phyloP scores from a whole-genome alignment of 2,329 filamentous ascomycete species.

The Cordyceps cicadae region DNA sequence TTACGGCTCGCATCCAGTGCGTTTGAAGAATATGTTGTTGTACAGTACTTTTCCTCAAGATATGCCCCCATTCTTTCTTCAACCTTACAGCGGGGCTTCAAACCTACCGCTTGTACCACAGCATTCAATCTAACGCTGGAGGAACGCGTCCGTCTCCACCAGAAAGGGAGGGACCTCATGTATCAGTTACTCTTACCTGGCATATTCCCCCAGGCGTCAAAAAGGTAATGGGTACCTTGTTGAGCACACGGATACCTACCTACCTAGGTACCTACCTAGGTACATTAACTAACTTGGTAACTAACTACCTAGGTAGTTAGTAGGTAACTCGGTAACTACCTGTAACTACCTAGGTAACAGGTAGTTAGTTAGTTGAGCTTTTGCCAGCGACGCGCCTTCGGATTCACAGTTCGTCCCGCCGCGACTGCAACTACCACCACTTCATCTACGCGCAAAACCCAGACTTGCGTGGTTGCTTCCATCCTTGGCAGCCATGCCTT shows the following conservation, averaged over 20 bases:
- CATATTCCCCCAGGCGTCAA: no score
- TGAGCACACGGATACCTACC: no score
- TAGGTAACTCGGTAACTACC: neutral
- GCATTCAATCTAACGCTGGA: neutral
- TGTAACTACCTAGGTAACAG: neutral
- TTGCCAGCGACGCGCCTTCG: neutral
- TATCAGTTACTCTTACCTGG: no score
- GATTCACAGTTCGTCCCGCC: neutral
- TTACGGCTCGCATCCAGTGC: neutral
- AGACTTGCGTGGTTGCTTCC: neutral
- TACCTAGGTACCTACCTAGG: no score
- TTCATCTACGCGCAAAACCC: neutral
- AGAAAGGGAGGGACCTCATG: no score
- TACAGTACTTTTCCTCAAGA: neutral
- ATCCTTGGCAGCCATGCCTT: neutral
- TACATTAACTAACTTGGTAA: no score
- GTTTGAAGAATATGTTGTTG: no score
- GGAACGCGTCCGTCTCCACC: constrained; percentile 2
- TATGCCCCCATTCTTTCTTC: neutral
- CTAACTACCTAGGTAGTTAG: no score
- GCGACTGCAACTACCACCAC: neutral
- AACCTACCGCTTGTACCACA: neutral
- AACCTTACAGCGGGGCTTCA: neutral
- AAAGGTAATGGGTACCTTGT: no score
- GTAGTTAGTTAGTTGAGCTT: neutral